Conservation (phyloP, 495 filamentous ascomycete species). For the Aspergillus wentii region DNA sequence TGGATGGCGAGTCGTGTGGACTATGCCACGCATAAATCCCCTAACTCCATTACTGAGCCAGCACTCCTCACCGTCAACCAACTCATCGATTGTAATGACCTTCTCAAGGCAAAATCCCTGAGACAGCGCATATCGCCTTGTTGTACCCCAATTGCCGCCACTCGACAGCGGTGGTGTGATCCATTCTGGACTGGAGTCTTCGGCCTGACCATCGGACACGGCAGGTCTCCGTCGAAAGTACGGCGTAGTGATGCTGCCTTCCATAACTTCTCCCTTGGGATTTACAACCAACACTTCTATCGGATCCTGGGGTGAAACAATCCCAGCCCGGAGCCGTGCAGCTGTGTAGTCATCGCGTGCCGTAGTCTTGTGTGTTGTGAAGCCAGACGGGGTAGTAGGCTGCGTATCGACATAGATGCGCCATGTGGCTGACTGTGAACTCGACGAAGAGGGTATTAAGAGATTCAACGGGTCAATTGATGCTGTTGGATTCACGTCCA, state of each 20-base stretch:
- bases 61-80: slow-evolving; percentile 69
- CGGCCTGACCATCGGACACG: not conserved
- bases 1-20: too few relatives aligned
- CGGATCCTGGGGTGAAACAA: slow-evolving; percentile 43
- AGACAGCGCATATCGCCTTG: slow-evolving; percentile 72
- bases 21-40: slow-evolving; percentile 57
- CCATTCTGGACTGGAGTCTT: slow-evolving; percentile 19
- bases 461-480: slow-evolving; percentile 46
- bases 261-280: slow-evolving; percentile 66
- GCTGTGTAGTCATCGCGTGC: slow-evolving; percentile 57
- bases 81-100: slow-evolving; percentile 43
- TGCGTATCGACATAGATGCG: slow-evolving; percentile 52
- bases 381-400: slow-evolving; percentile 49
- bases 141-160: slow-evolving; percentile 80
- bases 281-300: slow-evolving; percentile 76
- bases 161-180: slow-evolving; percentile 41
- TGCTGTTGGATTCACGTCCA: slow-evolving; percentile 46
- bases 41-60: slow-evolving; percentile 85
- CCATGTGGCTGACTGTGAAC: slow-evolving; percentile 20
- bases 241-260: slow-evolving; percentile 75
- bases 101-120: slow-evolving; percentile 60
- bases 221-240: slow-evolving; percentile 54
- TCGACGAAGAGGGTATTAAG: slow-evolving; percentile 37
- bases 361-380: slow-evolving; percentile 76
- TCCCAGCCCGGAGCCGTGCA: slow-evolving; percentile 54